Base-by-base conservation (phyloP, 2,329 filamentous ascomycete genomes). In the Aspergillus eucalypticola region DNA sequence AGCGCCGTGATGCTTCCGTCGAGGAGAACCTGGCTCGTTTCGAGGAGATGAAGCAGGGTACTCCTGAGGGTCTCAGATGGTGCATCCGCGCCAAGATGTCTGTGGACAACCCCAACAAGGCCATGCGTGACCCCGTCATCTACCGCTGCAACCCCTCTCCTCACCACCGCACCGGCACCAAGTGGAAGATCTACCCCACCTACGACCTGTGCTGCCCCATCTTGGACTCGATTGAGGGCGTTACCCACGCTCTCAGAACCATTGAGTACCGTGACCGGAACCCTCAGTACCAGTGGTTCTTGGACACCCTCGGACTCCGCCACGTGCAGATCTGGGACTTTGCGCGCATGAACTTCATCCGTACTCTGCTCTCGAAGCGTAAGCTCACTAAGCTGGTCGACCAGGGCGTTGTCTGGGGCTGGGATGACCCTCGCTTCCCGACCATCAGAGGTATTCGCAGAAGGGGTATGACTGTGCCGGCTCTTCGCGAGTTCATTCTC, bases 71-170 rank as follows among this genome's bases (percentile, higher is more conserved):
- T 60, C 79, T 87, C 52, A 87, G 84, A 72, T 93, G 94, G 87
- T 97, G 92, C 79, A 96, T 99, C 67, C 90, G 95, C 62, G 95
- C 95, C 60, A 97, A 96, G 83, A 91, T 98, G 69, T 94, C 91
- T 1, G 86, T 90, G 68, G 91, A 96, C 76, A 90, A 95, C 79
- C 90, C 90, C 66, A 98, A 99, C 83, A 96, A 96, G 79, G 92
- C 95, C 56, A 88, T 98, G 86, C 86, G 95, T 66, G 95, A 99
- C 76, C 95, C 95, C 11, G 93, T 98, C 77, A 96, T 99, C 76
- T 98, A 97, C 83, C 89, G 95, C 67, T 97, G 92, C 85, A 96
- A 96, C 71, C 82, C 85, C 5, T 73, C 83, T 52, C 75, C 81
- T 10, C 86, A 88, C 70, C 86, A 87, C 75, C 84, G 86, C 56